Evolutionary conservation across 140 eudicot species (phyloP).

Genomic region (Ambrosia hybrid): DNA sequence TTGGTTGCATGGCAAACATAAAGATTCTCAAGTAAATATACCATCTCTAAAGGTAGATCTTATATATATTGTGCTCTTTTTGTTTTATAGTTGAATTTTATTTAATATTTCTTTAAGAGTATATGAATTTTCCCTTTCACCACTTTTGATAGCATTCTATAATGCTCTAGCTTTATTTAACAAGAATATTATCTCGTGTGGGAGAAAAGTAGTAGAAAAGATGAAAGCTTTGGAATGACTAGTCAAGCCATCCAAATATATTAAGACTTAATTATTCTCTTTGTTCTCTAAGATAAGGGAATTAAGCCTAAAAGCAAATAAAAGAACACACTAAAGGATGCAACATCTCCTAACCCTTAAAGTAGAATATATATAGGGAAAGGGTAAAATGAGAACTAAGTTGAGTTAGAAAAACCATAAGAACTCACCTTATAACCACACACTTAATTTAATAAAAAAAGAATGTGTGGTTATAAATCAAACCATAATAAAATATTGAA

Average conservation of each 20-base stretch:
- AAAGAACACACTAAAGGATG: constrained; percentile 22
- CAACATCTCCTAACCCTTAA: constrained; percentile 26
- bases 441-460: too few relatives aligned
- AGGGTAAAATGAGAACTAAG: too few relatives aligned
- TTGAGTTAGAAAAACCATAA: too few relatives aligned
- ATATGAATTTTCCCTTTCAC: constrained; percentile 23
- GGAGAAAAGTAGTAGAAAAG: constrained; percentile 40
- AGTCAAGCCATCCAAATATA: constrained; percentile 39
- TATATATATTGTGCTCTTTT: constrained; percentile 13
- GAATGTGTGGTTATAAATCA: too few relatives aligned
- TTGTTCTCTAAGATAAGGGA: constrained; percentile 21
- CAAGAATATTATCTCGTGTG: constrained; percentile 36
- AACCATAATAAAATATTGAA: too few relatives aligned
- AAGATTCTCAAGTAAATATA: constrained; percentile 51
- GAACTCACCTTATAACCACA: too few relatives aligned
- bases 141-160: constrained; percentile 39
- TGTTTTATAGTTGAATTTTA: constrained; percentile 9
- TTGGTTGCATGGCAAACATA: constrained; percentile 89
- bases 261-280: constrained; percentile 41
- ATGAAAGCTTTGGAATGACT: constrained; percentile 51
- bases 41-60: constrained; percentile 70
- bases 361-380: background rate
- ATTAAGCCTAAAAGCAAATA: constrained; percentile 30
- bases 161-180: constrained; percentile 29
- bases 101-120: background rate